Evolutionary conservation across 1,284 basidiomycete species (phyloP).

Genomic region (Polyporus tsugae): DNA sequence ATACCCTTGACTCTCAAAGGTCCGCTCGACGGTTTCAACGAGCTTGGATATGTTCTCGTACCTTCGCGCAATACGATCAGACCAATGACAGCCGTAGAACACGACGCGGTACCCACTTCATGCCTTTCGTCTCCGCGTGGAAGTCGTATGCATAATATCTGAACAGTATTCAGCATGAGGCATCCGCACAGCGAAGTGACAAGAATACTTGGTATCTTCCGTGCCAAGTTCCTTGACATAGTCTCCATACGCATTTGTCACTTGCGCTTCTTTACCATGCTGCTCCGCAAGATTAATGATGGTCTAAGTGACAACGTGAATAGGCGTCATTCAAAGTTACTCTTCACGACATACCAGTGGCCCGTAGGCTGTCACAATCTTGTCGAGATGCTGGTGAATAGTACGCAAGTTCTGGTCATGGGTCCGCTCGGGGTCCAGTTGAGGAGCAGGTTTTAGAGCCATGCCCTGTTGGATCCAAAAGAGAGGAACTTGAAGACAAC

Average conservation of each 20-base stretch:
- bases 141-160: slow-evolving; percentile 86
- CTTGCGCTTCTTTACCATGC: slow-evolving; percentile 84
- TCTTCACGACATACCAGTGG: slow-evolving; percentile 61
- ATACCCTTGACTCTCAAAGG: slow-evolving; percentile 82
- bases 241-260: slow-evolving; percentile 84
- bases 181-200: too few relatives aligned
- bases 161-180: slow-evolving; percentile 1
- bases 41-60: slow-evolving; percentile 92
- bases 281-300: slow-evolving; percentile 92
- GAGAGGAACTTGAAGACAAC: slow-evolving; percentile 71
- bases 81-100: slow-evolving; percentile 20
- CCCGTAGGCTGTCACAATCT: slow-evolving; percentile 76
- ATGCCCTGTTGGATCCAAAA: slow-evolving; percentile 90
- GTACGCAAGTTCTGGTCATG: slow-evolving; percentile 77
- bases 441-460: slow-evolving; percentile 88
- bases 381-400: slow-evolving; percentile 80
- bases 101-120: slow-evolving; percentile 70
- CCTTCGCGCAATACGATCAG: slow-evolving; percentile 46
- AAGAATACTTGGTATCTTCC: slow-evolving; percentile 70
- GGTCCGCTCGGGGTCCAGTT: slow-evolving; percentile 78
- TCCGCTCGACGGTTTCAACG: slow-evolving; percentile 71
- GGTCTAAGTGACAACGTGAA: slow-evolving; percentile 54
- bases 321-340: background rate
- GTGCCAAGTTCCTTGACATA: slow-evolving; percentile 68
- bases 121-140: slow-evolving; percentile 89